Conservation (phyloP, 208 protist species). For the Naegleria lovaniensis region DNA sequence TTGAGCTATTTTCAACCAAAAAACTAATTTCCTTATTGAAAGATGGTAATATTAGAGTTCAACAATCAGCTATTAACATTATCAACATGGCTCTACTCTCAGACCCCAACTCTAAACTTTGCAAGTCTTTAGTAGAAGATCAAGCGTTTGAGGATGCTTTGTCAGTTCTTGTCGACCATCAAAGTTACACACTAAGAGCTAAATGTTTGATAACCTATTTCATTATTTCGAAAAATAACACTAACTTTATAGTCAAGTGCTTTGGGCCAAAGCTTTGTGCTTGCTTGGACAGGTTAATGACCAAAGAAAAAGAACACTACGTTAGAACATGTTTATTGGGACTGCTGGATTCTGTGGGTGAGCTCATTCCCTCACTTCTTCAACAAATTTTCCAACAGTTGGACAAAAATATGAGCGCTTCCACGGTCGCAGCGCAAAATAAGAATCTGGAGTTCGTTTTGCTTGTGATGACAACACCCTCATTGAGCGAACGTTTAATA, state of each 20-base stretch:
- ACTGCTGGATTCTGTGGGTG: neutral
- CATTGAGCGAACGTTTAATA: conserved; percentile 13
- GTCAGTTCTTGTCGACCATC: neutral
- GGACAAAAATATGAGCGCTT: neutral
- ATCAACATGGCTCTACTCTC: conserved; percentile 12
- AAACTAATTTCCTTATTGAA: conserved; percentile 53
- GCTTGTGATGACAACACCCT: conserved; percentile 31
- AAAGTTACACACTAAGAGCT: neutral
- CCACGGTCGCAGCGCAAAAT: neutral
- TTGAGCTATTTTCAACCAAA: conserved; percentile 47
- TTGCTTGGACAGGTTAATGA: neutral
- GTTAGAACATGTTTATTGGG: neutral
- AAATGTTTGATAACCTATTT: neutral
- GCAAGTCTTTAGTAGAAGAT: neutral
- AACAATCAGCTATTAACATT: conserved; percentile 47
- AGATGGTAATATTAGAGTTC: conserved; percentile 45
- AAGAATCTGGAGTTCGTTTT: neutral
- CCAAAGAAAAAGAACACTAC: conserved; percentile 14
- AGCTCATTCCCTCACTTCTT: neutral
- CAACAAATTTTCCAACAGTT: neutral
- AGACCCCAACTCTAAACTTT: neutral
- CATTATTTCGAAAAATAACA: neutral
- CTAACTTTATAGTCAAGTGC: neutral
- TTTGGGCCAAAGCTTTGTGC: neutral
- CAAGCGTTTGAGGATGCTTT: neutral